These are phyloP conservation scores for Xylaria digitata DNA, from an alignment of 2,329 filamentous ascomycete species.

Conservation along the genomic window DNA sequence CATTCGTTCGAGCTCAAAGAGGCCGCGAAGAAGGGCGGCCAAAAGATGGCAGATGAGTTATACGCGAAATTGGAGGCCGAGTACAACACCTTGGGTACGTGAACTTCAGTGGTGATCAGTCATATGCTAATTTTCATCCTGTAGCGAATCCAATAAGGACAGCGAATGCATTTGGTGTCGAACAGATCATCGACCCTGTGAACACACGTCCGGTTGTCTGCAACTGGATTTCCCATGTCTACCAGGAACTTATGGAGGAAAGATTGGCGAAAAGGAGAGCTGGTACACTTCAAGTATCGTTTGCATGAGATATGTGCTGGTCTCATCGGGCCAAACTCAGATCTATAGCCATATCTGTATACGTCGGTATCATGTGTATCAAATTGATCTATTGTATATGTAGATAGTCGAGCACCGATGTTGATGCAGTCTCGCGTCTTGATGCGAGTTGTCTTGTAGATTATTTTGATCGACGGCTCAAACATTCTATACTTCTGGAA, in stretches of 20 bases:
- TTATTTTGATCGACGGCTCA: not conserved
- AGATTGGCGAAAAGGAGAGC: constrained; percentile 34
- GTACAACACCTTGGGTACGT: constrained; percentile 31
- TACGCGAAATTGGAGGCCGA: constrained; percentile 33
- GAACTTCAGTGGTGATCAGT: not conserved
- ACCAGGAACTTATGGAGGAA: constrained; percentile 34
- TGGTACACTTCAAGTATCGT: constrained; percentile 32
- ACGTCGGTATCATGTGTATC: not conserved
- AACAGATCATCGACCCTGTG: constrained; percentile 35
- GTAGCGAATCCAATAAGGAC: constrained; percentile 36
- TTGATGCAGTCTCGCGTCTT: not conserved
- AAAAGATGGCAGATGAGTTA: constrained; percentile 30
- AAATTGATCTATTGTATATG: not conserved
- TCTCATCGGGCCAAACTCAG: not conserved
- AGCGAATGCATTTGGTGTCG: constrained; percentile 36
- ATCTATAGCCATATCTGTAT: too few species aligned
- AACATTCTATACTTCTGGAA: not conserved
- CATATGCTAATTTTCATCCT: constrained; percentile 4
- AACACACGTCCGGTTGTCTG: constrained; percentile 33
- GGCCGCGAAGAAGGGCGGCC: constrained; percentile 30
- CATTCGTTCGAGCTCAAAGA: constrained; percentile 35
- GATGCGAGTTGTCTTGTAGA: not conserved
- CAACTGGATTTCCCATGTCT: constrained; percentile 33
- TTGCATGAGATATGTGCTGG: constrained; percentile 17
- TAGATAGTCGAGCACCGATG: not conserved